Conservation (phyloP, 768 basidiomycete genomes). For the Baorangia bicolor region DNA sequence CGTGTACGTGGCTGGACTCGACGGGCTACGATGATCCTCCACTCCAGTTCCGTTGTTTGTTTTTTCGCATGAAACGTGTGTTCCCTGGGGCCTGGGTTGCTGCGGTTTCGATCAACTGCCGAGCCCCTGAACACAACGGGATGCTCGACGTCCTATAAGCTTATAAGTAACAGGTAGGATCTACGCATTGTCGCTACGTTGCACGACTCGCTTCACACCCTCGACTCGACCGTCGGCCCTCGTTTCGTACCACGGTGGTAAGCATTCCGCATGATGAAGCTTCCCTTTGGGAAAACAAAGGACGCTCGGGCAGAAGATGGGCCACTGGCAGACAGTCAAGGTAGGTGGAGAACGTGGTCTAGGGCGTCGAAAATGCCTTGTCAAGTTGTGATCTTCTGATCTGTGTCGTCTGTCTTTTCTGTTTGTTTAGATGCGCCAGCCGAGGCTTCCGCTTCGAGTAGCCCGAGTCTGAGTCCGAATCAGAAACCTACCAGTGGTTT, state of each 20-base stretch:
- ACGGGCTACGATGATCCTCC: too few relatives aligned
- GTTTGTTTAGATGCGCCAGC: not conserved
- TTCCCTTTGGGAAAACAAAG: constrained; percentile 5
- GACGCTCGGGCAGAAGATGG: not conserved
- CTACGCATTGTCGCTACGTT: not conserved
- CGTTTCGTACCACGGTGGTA: too few relatives aligned
- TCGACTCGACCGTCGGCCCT: too few relatives aligned
- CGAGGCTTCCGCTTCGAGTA: not conserved
- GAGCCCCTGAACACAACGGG: not conserved
- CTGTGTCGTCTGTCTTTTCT: not conserved
- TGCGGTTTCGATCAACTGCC: constrained; percentile 1
- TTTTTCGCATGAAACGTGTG: too few relatives aligned
- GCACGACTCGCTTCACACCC: too few relatives aligned
- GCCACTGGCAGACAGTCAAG: not conserved
- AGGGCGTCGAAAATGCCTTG: not conserved
- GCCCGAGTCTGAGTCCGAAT: not conserved
- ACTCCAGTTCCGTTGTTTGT: too few relatives aligned
- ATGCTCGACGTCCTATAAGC: not conserved
- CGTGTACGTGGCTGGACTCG: too few relatives aligned
- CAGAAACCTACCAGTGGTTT: constrained; percentile 21
- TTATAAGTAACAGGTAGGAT: not conserved
- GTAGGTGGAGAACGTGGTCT: not conserved
- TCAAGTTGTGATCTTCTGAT: not conserved
- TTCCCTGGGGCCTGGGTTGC: too few relatives aligned
- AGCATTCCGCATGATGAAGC: constrained; percentile 17